Conservation (phyloP, 2,329 filamentous ascomycete genomes). For the Cladosporium sp. region DNA sequence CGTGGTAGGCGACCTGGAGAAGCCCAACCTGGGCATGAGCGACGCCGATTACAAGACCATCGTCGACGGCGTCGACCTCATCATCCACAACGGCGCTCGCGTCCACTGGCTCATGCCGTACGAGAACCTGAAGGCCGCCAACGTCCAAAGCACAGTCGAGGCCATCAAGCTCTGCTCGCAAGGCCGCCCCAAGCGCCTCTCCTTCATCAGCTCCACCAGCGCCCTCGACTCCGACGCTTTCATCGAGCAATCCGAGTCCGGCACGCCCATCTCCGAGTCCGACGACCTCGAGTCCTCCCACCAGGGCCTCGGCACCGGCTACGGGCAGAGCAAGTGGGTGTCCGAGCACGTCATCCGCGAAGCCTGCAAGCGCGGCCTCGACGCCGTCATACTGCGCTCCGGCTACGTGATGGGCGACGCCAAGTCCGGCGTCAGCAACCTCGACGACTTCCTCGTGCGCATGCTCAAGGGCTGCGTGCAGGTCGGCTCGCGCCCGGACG, state of each 20-base stretch:
- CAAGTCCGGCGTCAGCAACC: constrained; percentile 63
- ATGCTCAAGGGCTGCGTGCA: constrained; percentile 85
- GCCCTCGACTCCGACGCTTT: constrained; percentile 79
- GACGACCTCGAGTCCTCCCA: constrained; percentile 75
- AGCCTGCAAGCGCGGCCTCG: constrained; percentile 70
- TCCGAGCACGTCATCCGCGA: constrained; percentile 66
- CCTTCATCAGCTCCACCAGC: constrained; percentile 77
- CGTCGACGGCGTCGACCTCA: constrained; percentile 58
- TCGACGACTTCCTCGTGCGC: constrained; percentile 84
- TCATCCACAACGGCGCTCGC: constrained; percentile 72
- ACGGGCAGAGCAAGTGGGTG: constrained; percentile 88
- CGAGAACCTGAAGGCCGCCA: constrained; percentile 61
- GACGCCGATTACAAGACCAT: constrained; percentile 60
- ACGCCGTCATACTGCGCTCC: constrained; percentile 69
- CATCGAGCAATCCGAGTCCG: constrained; percentile 63
- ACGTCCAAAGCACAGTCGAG: constrained; percentile 77
- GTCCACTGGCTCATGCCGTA: constrained; percentile 79
- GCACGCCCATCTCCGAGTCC: constrained; percentile 63
- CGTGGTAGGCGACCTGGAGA: constrained; percentile 67
- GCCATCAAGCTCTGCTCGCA: constrained; percentile 67
- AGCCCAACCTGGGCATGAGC: constrained; percentile 67
- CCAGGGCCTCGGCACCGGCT: constrained; percentile 73
- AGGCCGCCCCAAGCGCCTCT: constrained; percentile 71
- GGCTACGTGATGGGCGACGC: constrained; percentile 79
- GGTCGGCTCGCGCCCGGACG: constrained; percentile 64